These are phyloP conservation scores for Leucogyrophana mollusca DNA, from an alignment of 768 basidiomycete species.

Conservation along the genomic window DNA sequence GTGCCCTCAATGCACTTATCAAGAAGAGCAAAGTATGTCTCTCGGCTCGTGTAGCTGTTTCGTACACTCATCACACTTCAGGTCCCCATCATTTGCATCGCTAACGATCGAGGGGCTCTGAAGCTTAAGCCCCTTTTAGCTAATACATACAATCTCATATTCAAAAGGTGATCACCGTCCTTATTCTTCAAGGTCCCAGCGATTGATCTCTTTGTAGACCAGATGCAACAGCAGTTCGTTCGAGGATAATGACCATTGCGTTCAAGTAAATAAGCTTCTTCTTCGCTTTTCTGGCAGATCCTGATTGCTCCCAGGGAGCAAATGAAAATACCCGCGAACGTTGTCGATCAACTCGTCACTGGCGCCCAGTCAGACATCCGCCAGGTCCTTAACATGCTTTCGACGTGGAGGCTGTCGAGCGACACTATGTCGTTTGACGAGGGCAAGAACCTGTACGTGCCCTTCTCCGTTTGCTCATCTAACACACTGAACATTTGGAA, in stretches of 20 bases:
- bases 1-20: conserved; percentile 87
- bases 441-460: conserved; percentile 80
- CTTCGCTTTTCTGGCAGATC: background rate
- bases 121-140: conserved; percentile 85
- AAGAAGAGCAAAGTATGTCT: conserved; percentile 80
- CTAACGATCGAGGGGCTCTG: conserved; percentile 83
- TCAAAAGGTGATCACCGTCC: conserved; percentile 58
- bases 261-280: conserved; percentile 68
- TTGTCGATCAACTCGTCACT: conserved; percentile 85
- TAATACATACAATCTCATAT: conserved; percentile 74
- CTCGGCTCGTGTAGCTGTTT: background rate
- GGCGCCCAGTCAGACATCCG: conserved; percentile 96
- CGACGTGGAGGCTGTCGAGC: conserved; percentile 91
- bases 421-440: conserved; percentile 87
- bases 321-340: conserved; percentile 87
- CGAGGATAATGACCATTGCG: conserved; percentile 81
- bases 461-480: background rate
- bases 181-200: background rate
- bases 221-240: conserved; percentile 70
- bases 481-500: background rate
- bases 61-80: conserved; percentile 25
- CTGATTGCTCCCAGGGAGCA: conserved; percentile 80
- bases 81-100: conserved; percentile 98
- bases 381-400: conserved; percentile 96
- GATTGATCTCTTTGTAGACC: conserved; percentile 52